Evolutionary conservation across 768 basidiomycete genomes (phyloP).

Genomic region (Lyophyllum atratum): DNA sequence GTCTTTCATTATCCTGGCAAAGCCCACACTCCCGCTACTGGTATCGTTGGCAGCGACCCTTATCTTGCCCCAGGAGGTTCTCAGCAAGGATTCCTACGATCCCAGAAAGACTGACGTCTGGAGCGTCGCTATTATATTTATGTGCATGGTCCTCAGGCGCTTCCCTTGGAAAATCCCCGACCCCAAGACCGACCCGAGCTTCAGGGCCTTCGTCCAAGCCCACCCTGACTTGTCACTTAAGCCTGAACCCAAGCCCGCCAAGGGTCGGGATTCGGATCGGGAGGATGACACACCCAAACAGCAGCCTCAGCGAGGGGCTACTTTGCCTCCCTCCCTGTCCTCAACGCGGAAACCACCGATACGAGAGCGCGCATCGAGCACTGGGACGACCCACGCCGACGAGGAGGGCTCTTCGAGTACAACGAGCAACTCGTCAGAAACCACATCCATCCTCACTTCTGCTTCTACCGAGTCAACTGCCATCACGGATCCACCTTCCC

Average conservation of each 20-base stretch:
- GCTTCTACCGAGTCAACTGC: slow-evolving; percentile 48
- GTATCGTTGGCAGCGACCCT: slow-evolving; percentile 96
- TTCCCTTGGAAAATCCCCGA: slow-evolving; percentile 99
- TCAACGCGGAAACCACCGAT: slow-evolving; percentile 24
- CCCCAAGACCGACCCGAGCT: slow-evolving; percentile 88
- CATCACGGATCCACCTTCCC: slow-evolving; percentile 52
- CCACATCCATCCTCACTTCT: slow-evolving; percentile 44
- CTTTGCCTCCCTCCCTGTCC: slow-evolving; percentile 34
- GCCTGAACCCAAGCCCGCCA: slow-evolving; percentile 39
- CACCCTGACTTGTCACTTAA: slow-evolving; percentile 81
- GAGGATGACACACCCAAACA: slow-evolving; percentile 10
- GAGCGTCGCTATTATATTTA: slow-evolving; percentile 97
- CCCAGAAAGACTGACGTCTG: slow-evolving; percentile 98
- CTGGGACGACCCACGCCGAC: slow-evolving; percentile 24
- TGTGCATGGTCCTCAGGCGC: slow-evolving; percentile 96
- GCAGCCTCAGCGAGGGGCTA: slow-evolving; percentile 32
- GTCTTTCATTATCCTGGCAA: slow-evolving; percentile 99
- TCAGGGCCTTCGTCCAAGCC: slow-evolving; percentile 87
- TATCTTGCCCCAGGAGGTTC: slow-evolving; percentile 98
- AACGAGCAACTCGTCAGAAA: slow-evolving; percentile 43
- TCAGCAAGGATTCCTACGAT: slow-evolving; percentile 80
- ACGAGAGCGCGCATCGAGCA: slow-evolving; percentile 37
- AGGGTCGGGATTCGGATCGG: slow-evolving; percentile 15
- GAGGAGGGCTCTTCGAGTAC: slow-evolving; percentile 36
- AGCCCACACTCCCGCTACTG: slow-evolving; percentile 74